These are phyloP conservation scores for Orbilia javanica DNA, from an alignment of 2,329 filamentous ascomycete genomes.

Conservation along the genomic window DNA sequence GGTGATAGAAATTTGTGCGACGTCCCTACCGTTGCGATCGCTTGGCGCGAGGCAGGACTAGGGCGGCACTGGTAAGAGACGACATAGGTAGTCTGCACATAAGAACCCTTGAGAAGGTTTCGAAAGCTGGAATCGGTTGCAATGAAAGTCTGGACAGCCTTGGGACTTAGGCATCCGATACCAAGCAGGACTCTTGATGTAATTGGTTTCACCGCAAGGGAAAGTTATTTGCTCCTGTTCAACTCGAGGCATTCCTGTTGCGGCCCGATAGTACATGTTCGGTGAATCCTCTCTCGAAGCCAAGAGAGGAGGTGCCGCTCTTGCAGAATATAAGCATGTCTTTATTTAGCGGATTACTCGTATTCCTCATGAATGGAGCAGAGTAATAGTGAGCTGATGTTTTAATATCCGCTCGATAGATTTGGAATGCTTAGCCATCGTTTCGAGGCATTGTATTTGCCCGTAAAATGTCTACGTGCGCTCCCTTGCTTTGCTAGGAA, in stretches of 20 bases:
- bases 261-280: not conserved
- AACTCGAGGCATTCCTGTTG: conserved; percentile 18
- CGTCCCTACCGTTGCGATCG: not conserved
- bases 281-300: conserved; percentile 3
- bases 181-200: conserved; percentile 31
- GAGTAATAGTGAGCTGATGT: conserved; percentile 29
- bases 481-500: conserved; percentile 36
- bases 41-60: conserved; percentile 32
- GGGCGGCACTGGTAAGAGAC: not conserved
- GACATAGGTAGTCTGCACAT: conserved; percentile 6
- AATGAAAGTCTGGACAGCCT: conserved; percentile 2
- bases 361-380: not conserved
- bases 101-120: too few relatives aligned
- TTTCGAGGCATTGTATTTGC: conserved; percentile 31
- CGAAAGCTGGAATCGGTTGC: not conserved
- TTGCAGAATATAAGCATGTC: not conserved
- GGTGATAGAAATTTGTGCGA: conserved; percentile 27
- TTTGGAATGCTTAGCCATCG: conserved; percentile 57
- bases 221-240: conserved; percentile 7
- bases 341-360: not conserved
- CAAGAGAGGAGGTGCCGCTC: conserved; percentile 13
- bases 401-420: conserved; percentile 57
- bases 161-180: conserved; percentile 49
- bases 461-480: too few relatives aligned
- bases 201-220: conserved; percentile 30